These are phyloP conservation scores for Aegilops umbellulata DNA, from an alignment of 176 grass and related monocot genomes.

Conservation along the genomic window DNA sequence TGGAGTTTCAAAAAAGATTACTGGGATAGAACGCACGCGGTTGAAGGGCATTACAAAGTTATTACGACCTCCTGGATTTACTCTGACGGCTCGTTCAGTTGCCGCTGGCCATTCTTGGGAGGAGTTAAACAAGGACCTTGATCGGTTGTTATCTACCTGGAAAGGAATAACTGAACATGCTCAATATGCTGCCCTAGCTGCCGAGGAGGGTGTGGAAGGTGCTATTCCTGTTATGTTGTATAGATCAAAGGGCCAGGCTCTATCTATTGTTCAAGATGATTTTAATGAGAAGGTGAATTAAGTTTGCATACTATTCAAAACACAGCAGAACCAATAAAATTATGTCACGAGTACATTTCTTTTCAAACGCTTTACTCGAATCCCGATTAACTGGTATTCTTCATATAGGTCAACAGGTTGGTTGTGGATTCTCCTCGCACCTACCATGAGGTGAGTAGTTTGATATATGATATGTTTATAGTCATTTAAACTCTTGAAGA, in stretches of 20 bases:
- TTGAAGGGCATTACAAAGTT: slow-evolving; percentile 76
- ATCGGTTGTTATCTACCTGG: slow-evolving; percentile 79
- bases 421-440: slow-evolving; percentile 94
- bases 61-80: slow-evolving; percentile 72
- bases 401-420: slow-evolving; percentile 69
- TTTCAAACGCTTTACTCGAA: slow-evolving; percentile 28
- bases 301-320: slow-evolving; percentile 23
- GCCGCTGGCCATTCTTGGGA: slow-evolving; percentile 87
- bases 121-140: slow-evolving; percentile 87
- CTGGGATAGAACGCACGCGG: slow-evolving; percentile 59
- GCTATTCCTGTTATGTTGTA: slow-evolving; percentile 87
- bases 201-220: slow-evolving; percentile 75
- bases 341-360: slow-evolving; percentile 17
- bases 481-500: slow-evolving; percentile 18
- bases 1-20: slow-evolving; percentile 85
- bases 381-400: slow-evolving; percentile 27
- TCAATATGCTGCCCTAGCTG: slow-evolving; percentile 81
- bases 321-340: not conserved
- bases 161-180: slow-evolving; percentile 85
- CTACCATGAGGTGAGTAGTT: slow-evolving; percentile 69
- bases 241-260: slow-evolving; percentile 71
- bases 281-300: slow-evolving; percentile 91
- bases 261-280: slow-evolving; percentile 93
- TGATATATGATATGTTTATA: not conserved
- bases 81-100: slow-evolving; percentile 72